Conservation (phyloP, 371 early-diverging fungal genomes). For the Smittium mucronatum region DNA sequence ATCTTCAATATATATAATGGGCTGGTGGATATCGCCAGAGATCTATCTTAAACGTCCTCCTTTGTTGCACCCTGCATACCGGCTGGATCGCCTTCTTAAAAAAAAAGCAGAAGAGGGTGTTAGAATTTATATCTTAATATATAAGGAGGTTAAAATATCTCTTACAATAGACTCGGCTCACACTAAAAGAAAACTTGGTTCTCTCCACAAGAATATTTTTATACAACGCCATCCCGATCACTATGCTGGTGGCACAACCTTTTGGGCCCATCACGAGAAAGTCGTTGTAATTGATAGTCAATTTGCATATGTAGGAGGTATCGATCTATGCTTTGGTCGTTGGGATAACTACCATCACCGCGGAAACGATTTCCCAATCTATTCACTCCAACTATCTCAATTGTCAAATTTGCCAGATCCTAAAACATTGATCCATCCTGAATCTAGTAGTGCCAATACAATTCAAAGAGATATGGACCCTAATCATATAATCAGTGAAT, state of each 20-base stretch:
- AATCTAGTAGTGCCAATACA: background rate
- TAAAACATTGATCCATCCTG: background rate
- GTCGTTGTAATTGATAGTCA: constrained; percentile 70
- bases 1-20: constrained; percentile 67
- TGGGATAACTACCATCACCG: constrained; percentile 74
- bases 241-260: constrained; percentile 49
- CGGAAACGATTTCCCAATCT: constrained; percentile 47
- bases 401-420: background rate
- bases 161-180: constrained; percentile 67
- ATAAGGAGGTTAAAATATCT: constrained; percentile 76
- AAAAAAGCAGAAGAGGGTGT: constrained; percentile 79
- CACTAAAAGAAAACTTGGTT: constrained; percentile 63
- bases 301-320: constrained; percentile 78
- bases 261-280: constrained; percentile 90
- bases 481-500: constrained; percentile 28
- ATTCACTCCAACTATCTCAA: constrained; percentile 4
- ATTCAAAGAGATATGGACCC: constrained; percentile 11
- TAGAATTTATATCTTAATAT: constrained; percentile 76
- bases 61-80: constrained; percentile 53
- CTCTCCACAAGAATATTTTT: constrained; percentile 66
- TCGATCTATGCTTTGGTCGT: constrained; percentile 86
- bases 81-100: constrained; percentile 69
- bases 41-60: constrained; percentile 70
- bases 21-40: constrained; percentile 87
- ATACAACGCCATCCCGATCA: constrained; percentile 82